phyloP scores from a whole-genome alignment of 2,329 filamentous ascomycete species.

The Coleophoma crateriformis region DNA sequence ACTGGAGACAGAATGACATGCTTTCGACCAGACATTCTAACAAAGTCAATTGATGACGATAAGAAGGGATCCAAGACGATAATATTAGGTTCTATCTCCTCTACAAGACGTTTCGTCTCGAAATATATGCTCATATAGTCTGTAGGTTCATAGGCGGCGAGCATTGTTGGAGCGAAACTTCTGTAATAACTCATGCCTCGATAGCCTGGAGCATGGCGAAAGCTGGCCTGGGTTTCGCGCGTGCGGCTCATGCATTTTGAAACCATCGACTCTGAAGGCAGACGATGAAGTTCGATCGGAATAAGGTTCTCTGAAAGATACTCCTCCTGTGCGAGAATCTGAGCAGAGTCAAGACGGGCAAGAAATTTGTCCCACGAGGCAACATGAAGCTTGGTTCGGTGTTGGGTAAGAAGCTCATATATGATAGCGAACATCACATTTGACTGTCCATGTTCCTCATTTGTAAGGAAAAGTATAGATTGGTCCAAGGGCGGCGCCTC shows the following conservation, averaged over 20 bases:
- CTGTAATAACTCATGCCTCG: no score
- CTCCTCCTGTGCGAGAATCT: not conserved
- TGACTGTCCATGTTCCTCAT: constrained; percentile 36
- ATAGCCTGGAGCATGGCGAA: no score
- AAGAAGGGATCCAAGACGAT: constrained; percentile 1
- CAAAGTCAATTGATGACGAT: not conserved
- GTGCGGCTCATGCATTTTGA: no score
- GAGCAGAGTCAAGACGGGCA: not conserved
- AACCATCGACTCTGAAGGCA: no score
- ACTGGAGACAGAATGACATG: not conserved
- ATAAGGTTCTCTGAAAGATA: not conserved
- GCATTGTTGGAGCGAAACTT: not conserved
- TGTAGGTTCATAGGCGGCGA: not conserved
- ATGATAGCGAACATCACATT: constrained; percentile 35
- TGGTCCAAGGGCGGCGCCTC: not conserved
- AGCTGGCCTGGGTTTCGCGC: no score
- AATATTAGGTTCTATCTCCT: not conserved
- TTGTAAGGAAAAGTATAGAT: constrained; percentile 34
- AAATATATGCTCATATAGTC: not conserved
- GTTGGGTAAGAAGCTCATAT: constrained; percentile 29
- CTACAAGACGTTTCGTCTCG: not conserved
- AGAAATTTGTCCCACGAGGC: constrained; percentile 22
- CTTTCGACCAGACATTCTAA: not conserved
- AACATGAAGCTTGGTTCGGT: constrained; percentile 32
- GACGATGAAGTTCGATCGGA: not conserved